Percentiles rank a stretch among this genome's conserved stretches.
Conservation (phyloP, 2,329 filamentous ascomycete species). For the Trichoderma asperellum region DNA sequence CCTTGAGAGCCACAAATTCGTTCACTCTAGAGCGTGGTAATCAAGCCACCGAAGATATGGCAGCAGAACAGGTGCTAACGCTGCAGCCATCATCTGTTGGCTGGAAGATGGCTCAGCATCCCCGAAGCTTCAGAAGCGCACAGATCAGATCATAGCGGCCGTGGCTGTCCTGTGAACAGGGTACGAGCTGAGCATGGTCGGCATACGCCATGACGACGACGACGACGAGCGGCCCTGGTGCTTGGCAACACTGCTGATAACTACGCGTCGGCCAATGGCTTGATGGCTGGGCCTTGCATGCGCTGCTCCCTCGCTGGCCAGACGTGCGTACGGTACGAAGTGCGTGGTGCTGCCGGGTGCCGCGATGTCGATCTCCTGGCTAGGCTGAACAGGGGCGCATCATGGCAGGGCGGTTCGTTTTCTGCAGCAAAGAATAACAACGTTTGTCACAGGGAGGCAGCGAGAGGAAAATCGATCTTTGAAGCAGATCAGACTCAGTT, state of each 20-base stretch:
- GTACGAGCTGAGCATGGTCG: conserved; percentile 8
- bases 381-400: background rate
- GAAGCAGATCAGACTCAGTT: background rate
- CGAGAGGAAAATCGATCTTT: background rate
- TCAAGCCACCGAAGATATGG: background rate
- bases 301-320: background rate
- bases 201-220: background rate
- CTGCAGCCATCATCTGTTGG: background rate
- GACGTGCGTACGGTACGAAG: background rate
- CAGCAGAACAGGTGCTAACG: background rate
- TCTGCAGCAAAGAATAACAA: background rate
- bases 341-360: background rate
- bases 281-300: background rate
- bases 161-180: background rate
- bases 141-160: background rate
- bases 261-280: background rate
- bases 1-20: background rate
- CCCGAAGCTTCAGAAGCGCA: background rate
- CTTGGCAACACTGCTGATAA: background rate
- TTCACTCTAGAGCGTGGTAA: background rate
- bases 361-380: conserved; percentile 4
- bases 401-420: background rate
- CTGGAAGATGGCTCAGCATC: background rate
- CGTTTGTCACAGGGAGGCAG: background rate
- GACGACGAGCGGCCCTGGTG: background rate